A percentile compares a stretch with the other conserved stretches of the same genome.
Evolutionary conservation across 305 asterid genomes (phyloP).

Genomic region (Nicotiana rustica): DNA sequence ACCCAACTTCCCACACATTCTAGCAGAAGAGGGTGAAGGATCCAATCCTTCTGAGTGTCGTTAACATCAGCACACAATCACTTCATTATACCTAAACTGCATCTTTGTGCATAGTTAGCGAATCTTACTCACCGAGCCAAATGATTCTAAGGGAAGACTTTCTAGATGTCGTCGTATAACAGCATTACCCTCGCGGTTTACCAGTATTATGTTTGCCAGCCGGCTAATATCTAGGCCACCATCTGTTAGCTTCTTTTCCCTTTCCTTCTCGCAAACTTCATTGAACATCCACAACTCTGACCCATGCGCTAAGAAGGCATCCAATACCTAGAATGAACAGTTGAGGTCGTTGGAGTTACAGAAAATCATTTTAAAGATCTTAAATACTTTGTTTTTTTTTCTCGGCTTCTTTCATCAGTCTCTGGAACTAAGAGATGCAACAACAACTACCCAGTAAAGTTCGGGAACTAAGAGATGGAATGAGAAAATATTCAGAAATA

Average conservation of each 20-base stretch:
- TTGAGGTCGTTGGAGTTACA: constrained; percentile 29
- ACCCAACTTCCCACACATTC: constrained; percentile 19
- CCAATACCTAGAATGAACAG: constrained; percentile 65
- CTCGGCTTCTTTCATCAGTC: constrained; percentile 28
- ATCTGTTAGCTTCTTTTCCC: constrained; percentile 75
- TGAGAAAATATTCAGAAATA: constrained; percentile 37
- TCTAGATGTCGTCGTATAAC: constrained; percentile 90
- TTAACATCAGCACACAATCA: constrained; percentile 33
- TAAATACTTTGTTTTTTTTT: constrained; percentile 26
- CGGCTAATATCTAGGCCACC: constrained; percentile 84
- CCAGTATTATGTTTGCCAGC: constrained; percentile 69
- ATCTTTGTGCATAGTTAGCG: not conserved
- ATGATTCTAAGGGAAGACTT: constrained; percentile 92
- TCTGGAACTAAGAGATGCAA: constrained; percentile 23
- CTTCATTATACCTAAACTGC: not conserved
- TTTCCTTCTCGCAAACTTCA: constrained; percentile 79
- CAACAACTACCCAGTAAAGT: no score
- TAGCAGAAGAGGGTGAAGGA: not conserved
- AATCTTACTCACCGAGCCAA: constrained; percentile 76
- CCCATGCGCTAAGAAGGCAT: constrained; percentile 82
- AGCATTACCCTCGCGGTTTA: constrained; percentile 92
- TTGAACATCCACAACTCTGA: constrained; percentile 97
- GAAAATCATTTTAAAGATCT: constrained; percentile 30
- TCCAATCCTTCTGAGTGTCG: constrained; percentile 19
- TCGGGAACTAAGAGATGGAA: not conserved